These are phyloP conservation scores for Hepatocystis sp. DNA, from an alignment of 169 alveolate species.

Conservation along the genomic window DNA sequence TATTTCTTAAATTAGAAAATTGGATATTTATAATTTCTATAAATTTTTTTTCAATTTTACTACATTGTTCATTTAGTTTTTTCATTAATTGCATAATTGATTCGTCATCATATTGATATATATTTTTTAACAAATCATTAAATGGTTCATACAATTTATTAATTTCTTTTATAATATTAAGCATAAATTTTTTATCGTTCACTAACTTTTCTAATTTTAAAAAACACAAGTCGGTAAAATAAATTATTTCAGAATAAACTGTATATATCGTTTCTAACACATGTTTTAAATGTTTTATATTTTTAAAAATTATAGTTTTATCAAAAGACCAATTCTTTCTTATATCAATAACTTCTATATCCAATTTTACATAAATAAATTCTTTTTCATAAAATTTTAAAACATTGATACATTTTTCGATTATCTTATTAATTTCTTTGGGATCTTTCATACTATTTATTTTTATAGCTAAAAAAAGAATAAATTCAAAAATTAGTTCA, in stretches of 20 bases:
- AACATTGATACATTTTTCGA: slow-evolving; percentile 61
- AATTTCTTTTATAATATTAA: slow-evolving; percentile 47
- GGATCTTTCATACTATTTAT: slow-evolving; percentile 55
- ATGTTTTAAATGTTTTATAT: slow-evolving; percentile 61
- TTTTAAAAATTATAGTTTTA: slow-evolving; percentile 43
- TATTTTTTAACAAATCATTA: slow-evolving; percentile 56
- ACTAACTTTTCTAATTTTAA: slow-evolving; percentile 71
- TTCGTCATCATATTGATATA: slow-evolving; percentile 67
- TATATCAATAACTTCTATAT: slow-evolving; percentile 67
- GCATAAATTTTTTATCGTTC: slow-evolving; percentile 60
- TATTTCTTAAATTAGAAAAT: slow-evolving; percentile 67
- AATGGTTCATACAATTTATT: slow-evolving; percentile 66
- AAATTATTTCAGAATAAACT: slow-evolving; percentile 72
- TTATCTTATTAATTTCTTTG: slow-evolving; percentile 39
- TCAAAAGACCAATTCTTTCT: slow-evolving; percentile 76
- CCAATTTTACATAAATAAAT: slow-evolving; percentile 64
- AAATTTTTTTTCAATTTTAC: slow-evolving; percentile 64
- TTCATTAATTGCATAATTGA: slow-evolving; percentile 64
- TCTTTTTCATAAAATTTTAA: slow-evolving; percentile 71
- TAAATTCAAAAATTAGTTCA: slow-evolving; percentile 60
- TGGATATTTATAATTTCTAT: slow-evolving; percentile 53
- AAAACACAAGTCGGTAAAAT: slow-evolving; percentile 71
- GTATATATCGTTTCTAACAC: slow-evolving; percentile 63
- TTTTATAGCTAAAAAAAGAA: slow-evolving; percentile 58
- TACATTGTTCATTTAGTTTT: slow-evolving; percentile 64